A percentile compares a stretch with the other conserved stretches of the same genome.
These are phyloP conservation scores for Prunus yedoensis DNA, from an alignment of 331 rosid species.

Conservation along the genomic window DNA sequence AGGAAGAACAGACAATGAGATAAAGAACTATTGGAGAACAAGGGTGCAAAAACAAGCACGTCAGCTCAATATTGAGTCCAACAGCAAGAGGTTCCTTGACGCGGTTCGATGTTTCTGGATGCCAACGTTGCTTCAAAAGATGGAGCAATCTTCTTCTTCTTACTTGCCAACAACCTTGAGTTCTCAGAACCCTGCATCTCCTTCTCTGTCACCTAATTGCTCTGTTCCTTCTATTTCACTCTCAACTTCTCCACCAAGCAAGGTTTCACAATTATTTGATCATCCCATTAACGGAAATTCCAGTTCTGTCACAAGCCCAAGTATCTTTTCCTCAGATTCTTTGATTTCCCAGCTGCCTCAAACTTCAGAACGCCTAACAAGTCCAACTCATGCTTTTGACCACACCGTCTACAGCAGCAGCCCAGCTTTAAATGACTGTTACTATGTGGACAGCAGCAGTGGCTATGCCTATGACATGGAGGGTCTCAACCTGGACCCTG, in stretches of 20 bases:
- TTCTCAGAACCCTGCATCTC: conserved; percentile 28
- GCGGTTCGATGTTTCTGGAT: conserved; percentile 81
- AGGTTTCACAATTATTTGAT: conserved; percentile 21
- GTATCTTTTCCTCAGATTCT: conserved; percentile 40
- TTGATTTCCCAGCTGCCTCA: conserved; percentile 40
- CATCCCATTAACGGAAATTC: conserved; percentile 12
- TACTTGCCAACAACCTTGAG: too few relatives aligned
- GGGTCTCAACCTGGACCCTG: conserved; percentile 40
- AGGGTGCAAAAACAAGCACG: conserved; percentile 92
- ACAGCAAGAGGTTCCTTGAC: conserved; percentile 76
- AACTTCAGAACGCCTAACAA: conserved; percentile 27
- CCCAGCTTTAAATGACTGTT: conserved; percentile 25
- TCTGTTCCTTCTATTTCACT: conserved; percentile 26
- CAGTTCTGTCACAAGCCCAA: conserved; percentile 18
- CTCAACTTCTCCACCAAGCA: conserved; percentile 33
- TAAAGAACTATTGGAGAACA: conserved; percentile 90
- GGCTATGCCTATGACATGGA: conserved; percentile 33
- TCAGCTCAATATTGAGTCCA: conserved; percentile 75
- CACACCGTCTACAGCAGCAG: conserved; percentile 17
- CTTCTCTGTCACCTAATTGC: conserved; percentile 36
- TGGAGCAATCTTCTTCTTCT: too few relatives aligned
- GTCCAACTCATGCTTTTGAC: conserved; percentile 30
- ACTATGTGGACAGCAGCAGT: conserved; percentile 23
- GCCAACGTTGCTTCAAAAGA: too few relatives aligned
- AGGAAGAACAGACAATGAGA: conserved; percentile 97